Conservation (phyloP, 768 basidiomycete species). For the Lactarius hengduanensis region DNA sequence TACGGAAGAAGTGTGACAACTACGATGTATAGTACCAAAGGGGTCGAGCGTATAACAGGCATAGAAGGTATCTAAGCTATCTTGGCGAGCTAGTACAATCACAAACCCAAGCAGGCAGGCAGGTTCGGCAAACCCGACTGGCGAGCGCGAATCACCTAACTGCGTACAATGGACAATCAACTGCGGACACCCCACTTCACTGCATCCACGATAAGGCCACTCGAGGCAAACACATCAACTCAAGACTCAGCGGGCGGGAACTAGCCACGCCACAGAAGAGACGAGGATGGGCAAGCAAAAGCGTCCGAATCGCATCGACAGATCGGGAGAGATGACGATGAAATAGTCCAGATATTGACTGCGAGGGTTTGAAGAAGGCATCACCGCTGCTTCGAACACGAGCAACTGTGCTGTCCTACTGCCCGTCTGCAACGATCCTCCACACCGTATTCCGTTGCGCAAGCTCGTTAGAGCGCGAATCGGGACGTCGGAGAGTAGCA, state of each 20-base stretch:
- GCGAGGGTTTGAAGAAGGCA: slow-evolving; percentile 8
- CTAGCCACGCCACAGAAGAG: slow-evolving; percentile 29
- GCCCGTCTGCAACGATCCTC: slow-evolving; percentile 16
- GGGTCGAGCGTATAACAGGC: slow-evolving; percentile 12
- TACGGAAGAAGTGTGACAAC: slow-evolving; percentile 5
- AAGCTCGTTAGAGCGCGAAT: slow-evolving; percentile 21
- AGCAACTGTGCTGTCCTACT: background rate
- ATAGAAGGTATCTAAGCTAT: slow-evolving; percentile 13
- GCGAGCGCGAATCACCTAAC: slow-evolving; percentile 28
- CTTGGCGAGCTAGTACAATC: slow-evolving; percentile 9
- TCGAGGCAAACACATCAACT: slow-evolving; percentile 24
- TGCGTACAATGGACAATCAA: slow-evolving; percentile 12
- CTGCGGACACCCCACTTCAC: slow-evolving; percentile 4
- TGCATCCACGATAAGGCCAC: slow-evolving; percentile 15
- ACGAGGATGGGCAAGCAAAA: slow-evolving; percentile 24
- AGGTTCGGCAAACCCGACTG: slow-evolving; percentile 28
- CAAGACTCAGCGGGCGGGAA: slow-evolving; percentile 26
- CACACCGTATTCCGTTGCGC: slow-evolving; percentile 16
- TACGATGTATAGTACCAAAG: slow-evolving; percentile 12
- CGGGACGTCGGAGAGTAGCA: slow-evolving; percentile 31
- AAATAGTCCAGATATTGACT: background rate
- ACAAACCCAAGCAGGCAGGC: slow-evolving; percentile 14
- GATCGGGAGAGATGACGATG: background rate
- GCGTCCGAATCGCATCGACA: slow-evolving; percentile 11
- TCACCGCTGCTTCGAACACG: slow-evolving; percentile 9